Evolutionary conservation across 139 green algal species (phyloP), one percentile per base, ranked within the genome.

Genomic region (Micractinium sp.): DNA sequence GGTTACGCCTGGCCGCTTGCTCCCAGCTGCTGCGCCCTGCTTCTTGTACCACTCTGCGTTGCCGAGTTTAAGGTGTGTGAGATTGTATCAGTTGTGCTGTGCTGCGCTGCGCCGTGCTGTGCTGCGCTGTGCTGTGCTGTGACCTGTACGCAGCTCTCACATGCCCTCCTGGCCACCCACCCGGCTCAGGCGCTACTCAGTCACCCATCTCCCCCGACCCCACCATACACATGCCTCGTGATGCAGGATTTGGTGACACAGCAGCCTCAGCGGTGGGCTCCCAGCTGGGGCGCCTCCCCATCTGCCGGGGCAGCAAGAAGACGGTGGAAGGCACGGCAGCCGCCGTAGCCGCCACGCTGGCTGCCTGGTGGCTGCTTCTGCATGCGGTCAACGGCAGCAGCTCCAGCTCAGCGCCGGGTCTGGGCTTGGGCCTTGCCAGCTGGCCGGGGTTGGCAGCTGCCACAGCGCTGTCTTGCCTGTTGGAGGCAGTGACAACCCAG

Each of bases 401-500:
- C n/a, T 1, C 29, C 77, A 35, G 77, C 31, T 36, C 27, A 38
- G 82, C 61, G 20, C 36, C 23, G 23, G 38, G 77, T 25, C 81
- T 71, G 56, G n/a, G n/a, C 56, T 53, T 71, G 56, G n/a, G n/a
- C 56, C 41, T 23, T 61, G 78, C 60, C 38, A 77, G 82, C 36
- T 86, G 84, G 92, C 33, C 78, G 41, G 63, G 38, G n/a, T 31
- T 97, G 63, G 39, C 89, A 29, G 87, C 27, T 0, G 91, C 90
- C 19, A 95, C 95, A 4, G 27, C 85, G 36, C 86, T 93, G 31
- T 94, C 93, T 3, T 94, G 93, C 75, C 39, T 96, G 71, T 87
- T 97, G 41, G 96, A 98, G 90, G 96, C 95, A 23, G 86, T 91
- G 3, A 98, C 96, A 18, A 89, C 88, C 15, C 96, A 98, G 93